phyloP scores from a whole-genome alignment of 805 yeast species.

The Dipodascopsis tothii region DNA sequence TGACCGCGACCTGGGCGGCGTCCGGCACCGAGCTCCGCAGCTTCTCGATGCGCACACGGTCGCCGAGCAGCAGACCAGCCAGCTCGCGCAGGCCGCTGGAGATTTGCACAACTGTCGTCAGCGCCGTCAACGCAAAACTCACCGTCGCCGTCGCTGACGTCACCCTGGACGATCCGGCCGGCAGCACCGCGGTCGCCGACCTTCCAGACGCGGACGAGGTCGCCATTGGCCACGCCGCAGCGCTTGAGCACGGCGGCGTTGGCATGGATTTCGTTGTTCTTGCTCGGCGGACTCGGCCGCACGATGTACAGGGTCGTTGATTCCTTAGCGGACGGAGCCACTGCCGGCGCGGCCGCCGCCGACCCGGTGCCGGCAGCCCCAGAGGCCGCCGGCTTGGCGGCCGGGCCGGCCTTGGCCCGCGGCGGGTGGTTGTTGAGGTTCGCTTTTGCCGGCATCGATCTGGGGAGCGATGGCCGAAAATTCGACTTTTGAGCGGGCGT shows the following conservation, averaged over 20 bases:
- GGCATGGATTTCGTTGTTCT: slow-evolving; percentile 6
- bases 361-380: too few species aligned
- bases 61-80: slow-evolving; percentile 44
- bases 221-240: slow-evolving; percentile 8
- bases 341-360: too few species aligned
- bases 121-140: slow-evolving; percentile 26
- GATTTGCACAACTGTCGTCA: slow-evolving; percentile 24
- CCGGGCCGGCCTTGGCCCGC: too few species aligned
- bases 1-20: slow-evolving; percentile 36
- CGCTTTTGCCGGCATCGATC: too few species aligned
- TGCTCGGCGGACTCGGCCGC: slow-evolving; percentile 14
- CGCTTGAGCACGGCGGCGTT: slow-evolving; percentile 8
- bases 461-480: too few species aligned
- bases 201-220: slow-evolving; percentile 13
- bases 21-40: slow-evolving; percentile 43
- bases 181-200: slow-evolving; percentile 3
- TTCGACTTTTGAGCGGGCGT: too few species aligned
- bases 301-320: slow-evolving; percentile 15
- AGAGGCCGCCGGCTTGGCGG: too few species aligned
- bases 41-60: slow-evolving; percentile 43
- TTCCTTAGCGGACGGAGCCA: too few species aligned
- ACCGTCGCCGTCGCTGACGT: slow-evolving; percentile 4
- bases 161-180: slow-evolving; percentile 8
- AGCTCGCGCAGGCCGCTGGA: slow-evolving; percentile 34
- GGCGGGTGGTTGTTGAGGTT: too few species aligned